Base-by-base conservation (phyloP, 257 asterid species). In the Nicotiana tomentosiformis region DNA sequence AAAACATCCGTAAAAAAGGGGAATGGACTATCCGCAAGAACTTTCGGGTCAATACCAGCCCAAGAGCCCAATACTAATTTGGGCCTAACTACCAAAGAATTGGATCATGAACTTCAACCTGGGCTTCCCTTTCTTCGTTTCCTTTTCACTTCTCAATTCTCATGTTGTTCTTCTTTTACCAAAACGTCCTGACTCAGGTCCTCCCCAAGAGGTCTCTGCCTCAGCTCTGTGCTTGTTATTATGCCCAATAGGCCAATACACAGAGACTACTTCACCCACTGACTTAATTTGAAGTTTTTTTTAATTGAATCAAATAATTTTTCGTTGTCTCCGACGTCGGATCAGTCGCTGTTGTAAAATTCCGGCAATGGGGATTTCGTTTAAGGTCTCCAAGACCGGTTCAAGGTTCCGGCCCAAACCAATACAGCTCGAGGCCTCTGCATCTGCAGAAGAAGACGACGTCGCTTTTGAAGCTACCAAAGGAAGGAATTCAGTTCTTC, bases 291-390 rank as follows among this genome's bases (percentile, higher is more conserved):
- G 15, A 12, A 10, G 15, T 9, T 7, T 57, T 57, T 32, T 57
- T 57, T 57, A 7, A 20, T 61, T 23, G 2, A 61, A 20, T 61
- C 16, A 9, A 20, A 20, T 9, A 61, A 2, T 20, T 20, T 10
- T 61, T 8, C 10, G 1, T 12, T 5, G 60, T 72, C 37, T 49
- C 61, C 79, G 23, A 32, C 61, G 26, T 32, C 46, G 80, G 80
- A 29, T 76, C 80, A 76, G 10, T 43, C 29, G 17, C 15, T 9
- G 17, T 7, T 29, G 80, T 51, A 26, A 10, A 26, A 26, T 51
- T 8, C 80, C 46, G 23, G 43, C 58, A 65, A 95, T 96, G 99
- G 99, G 98, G 88, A 65, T 96, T 86, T 96, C 99, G n/a, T 96
- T 96, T 74, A 91, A 88, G 94, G 93, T 96, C 66, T 89, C 98